Evolutionary conservation across 192 early-diverging fungal species (phyloP), one percentile per base, ranked within the genome.

Genomic region (Podila horticola): DNA sequence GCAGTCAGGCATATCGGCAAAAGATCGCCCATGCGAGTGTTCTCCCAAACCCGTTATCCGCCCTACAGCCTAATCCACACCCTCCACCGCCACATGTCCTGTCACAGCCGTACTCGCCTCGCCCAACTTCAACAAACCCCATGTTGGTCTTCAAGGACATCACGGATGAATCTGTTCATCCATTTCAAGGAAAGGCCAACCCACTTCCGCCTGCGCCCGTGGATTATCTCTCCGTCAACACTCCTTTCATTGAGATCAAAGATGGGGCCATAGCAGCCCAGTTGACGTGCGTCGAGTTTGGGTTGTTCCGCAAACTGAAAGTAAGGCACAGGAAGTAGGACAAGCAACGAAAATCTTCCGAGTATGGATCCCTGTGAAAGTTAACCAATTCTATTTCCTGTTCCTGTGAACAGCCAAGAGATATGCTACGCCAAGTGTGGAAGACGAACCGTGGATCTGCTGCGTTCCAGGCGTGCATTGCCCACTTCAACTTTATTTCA

Each of bases 401-500:
- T 2, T 19, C 52, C 8, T 22, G 2, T 26, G 24, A 55, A n/a
- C 11, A 90, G 88, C 86, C 90, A 2, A 82, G 91, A 74, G 91
- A 92, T 61, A 79, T 90, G 58, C 33, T 92, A 26, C 83, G 90
- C 48, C 83, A 88, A 51, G 88, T 90, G 4, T 91, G 90, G 87
- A 89, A 81, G 50, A 73, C 83, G 4, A 77, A 58, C 38, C 75
- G 66, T 51, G 67, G 66, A 48, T 74, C 67, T 22, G 66, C 72
- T 59, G 74, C 67, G 49, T 83, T 88, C 77, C 87, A 88, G 49
- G 90, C 89, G 5, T 90, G 85, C 29, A 90, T 94, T 34, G 83
- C 86, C 8, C 93, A 93, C 64, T 92, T 92, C 69, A 94, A 92
- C 69, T 91, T 88, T 66, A 89, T 92, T 20, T 92, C 91, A 5